A percentile compares a stretch with the other conserved stretches of the same genome.
Conservation (phyloP, 345 rosid species). For the Salix purpurea region DNA sequence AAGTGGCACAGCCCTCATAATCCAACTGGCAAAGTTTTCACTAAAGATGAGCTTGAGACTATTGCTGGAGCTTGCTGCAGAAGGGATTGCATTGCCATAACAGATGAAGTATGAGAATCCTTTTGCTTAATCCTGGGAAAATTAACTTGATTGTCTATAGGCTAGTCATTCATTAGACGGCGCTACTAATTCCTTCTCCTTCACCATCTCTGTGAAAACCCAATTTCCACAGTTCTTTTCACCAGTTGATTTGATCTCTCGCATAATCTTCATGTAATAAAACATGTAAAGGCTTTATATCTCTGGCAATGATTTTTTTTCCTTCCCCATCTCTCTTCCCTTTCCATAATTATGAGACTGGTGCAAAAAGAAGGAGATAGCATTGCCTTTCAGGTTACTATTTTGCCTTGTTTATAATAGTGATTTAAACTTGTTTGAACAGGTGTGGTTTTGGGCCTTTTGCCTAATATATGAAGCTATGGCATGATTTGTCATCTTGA, state of each 20-base stretch:
- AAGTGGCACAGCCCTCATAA: constrained; percentile 54
- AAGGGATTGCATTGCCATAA: constrained; percentile 51
- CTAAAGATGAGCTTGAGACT: constrained; percentile 43
- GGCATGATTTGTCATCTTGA: too few relatives aligned
- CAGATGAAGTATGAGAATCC: constrained; percentile 48
- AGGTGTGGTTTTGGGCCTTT: background rate
- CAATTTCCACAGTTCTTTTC: background rate
- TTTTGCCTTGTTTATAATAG: background rate
- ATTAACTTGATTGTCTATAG: background rate
- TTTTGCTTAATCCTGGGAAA: constrained; percentile 7
- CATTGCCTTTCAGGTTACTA: background rate
- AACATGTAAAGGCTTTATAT: background rate
- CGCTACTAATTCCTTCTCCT: background rate
- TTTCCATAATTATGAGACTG: background rate
- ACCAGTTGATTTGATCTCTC: background rate
- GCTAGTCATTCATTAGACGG: background rate
- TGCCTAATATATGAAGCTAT: too few relatives aligned
- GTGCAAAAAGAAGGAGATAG: background rate
- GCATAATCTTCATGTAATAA: background rate
- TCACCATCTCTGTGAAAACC: background rate
- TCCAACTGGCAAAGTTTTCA: constrained; percentile 69
- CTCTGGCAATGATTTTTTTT: background rate
- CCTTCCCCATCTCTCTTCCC: background rate
- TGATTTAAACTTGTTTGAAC: background rate
- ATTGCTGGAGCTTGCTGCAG: constrained; percentile 51